Evolutionary conservation across 83 land plant species (phyloP), one percentile per base, ranked within the genome.

Genomic region (Diphasiastrum complanatum): DNA sequence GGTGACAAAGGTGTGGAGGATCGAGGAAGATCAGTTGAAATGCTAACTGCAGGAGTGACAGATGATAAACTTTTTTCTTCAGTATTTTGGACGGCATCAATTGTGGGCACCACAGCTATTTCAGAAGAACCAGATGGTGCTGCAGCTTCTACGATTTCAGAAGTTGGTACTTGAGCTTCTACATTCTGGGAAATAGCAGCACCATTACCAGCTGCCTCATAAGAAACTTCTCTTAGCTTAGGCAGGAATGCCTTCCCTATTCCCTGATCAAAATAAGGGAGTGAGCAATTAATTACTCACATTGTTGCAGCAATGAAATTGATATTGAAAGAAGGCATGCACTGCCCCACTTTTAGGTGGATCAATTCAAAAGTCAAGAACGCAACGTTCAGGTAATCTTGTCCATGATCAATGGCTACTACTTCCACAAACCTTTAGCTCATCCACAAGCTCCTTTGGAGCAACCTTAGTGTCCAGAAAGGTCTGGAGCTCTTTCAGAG

Each of bases 381-480:
- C 0, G 1, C 8, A 19, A 18, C 37, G 30, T 18, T 2, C 24
- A 61, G 20, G 19, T 4, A 10, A 48, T 27, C 5, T 29, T 14
- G 32, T n/a, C 2, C 16, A 33, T 20, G 60, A 11, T 24, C n/a
- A 32, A 53, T 14, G 16, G 23, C n/a, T n/a, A n/a, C n/a, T n/a
- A n/a, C n/a, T n/a, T n/a, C n/a, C 2, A 23, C 23, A 34, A 66
- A 91, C 97, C 95, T 85, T 75, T 32, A 91, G 32, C 24, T 91
- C 97, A 63, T 72, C 87, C 40, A 79, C 81, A 41, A 91, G 75
- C 55, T 85, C 97, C 34, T 84, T 76, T 1, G 95, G 85, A 24
- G 91, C 95, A 51, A 91, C 66, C 62, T 91, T 87, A 14, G 83
- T 91, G 51, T 78, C 81, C 32, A 87, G 62, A 66, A 87, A 85